A percentile compares a stretch with the other conserved stretches of the same genome.
phyloP scores from a whole-genome alignment of 495 filamentous ascomycete genomes.

The Letharia lupina region DNA sequence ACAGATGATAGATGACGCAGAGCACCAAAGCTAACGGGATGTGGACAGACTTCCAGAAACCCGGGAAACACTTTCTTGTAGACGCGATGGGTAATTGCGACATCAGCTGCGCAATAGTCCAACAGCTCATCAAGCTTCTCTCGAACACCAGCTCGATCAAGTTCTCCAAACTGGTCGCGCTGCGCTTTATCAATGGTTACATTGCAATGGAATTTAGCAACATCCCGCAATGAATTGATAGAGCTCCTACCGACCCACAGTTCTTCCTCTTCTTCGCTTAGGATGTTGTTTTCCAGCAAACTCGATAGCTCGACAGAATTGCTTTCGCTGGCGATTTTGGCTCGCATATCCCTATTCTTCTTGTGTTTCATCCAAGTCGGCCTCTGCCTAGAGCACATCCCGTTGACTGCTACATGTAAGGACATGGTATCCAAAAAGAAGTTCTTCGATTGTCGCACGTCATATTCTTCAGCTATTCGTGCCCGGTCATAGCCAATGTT shows the following conservation, averaged over 20 bases:
- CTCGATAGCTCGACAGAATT: slow-evolving; percentile 60
- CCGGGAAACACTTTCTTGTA: slow-evolving; percentile 86
- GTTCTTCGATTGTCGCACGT: slow-evolving; percentile 68
- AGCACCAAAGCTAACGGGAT: slow-evolving; percentile 95
- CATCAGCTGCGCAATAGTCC: slow-evolving; percentile 94
- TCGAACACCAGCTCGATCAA: slow-evolving; percentile 60
- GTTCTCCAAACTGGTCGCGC: slow-evolving; percentile 78
- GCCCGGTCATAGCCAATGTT: slow-evolving; percentile 95
- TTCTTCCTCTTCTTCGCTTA: slow-evolving; percentile 81
- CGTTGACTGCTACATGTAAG: slow-evolving; percentile 93
- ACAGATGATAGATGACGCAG: slow-evolving; percentile 85
- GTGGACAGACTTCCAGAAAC: slow-evolving; percentile 81
- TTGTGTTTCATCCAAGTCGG: slow-evolving; percentile 95
- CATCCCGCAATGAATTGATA: slow-evolving; percentile 89
- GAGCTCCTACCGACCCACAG: slow-evolving; percentile 92
- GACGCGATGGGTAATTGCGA: slow-evolving; percentile 82
- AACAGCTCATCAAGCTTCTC: slow-evolving; percentile 70
- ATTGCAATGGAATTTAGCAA: slow-evolving; percentile 92
- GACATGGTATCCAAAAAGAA: slow-evolving; percentile 98
- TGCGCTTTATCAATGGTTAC: slow-evolving; percentile 85
- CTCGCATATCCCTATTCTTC: slow-evolving; percentile 76
- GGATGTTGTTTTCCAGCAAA: slow-evolving; percentile 56
- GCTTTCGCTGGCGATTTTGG: slow-evolving; percentile 66
- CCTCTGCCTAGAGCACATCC: slow-evolving; percentile 95
- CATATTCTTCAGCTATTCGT: slow-evolving; percentile 82